Percentiles rank a stretch among this genome's conserved stretches.
These are phyloP conservation scores for Poa annua DNA, from an alignment of 176 grass and related monocot genomes.

Conservation along the genomic window DNA sequence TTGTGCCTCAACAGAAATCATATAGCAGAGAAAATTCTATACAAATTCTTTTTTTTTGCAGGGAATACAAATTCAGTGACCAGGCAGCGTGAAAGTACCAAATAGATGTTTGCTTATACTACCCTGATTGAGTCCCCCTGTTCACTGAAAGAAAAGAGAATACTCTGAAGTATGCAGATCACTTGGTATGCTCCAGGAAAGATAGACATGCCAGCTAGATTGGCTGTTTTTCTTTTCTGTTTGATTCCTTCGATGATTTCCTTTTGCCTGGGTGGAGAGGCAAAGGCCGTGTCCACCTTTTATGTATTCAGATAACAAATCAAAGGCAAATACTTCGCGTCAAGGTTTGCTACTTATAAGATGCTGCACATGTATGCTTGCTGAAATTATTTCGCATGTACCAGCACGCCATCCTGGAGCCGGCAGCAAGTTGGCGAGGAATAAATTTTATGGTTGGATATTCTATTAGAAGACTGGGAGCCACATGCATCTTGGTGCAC, in stretches of 20 bases:
- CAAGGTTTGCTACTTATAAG: background rate
- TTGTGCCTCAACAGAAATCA: background rate
- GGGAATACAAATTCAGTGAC: background rate
- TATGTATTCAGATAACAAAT: background rate
- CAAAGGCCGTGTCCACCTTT: background rate
- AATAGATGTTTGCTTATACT: background rate
- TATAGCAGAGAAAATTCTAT: slow-evolving; percentile 22
- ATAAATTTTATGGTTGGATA: background rate
- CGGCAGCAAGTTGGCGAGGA: background rate
- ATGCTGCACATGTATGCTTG: background rate
- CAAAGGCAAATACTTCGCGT: background rate
- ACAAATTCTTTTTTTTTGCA: too few relatives aligned
- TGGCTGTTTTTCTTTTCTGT: background rate
- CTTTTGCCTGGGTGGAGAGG: slow-evolving; percentile 1
- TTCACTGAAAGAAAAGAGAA: background rate
- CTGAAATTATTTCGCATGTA: background rate
- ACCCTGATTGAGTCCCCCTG: background rate
- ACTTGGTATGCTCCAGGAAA: slow-evolving; percentile 9
- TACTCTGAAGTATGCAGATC: background rate
- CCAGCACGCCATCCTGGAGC: slow-evolving; percentile 5
- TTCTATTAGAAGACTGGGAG: background rate
- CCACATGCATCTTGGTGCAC: background rate
- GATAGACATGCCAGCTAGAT: slow-evolving; percentile 5
- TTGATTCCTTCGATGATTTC: slow-evolving; percentile 23
- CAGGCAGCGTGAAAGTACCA: background rate